Conservation (phyloP, 257 asterid genomes). For the Cordia subcordata region DNA sequence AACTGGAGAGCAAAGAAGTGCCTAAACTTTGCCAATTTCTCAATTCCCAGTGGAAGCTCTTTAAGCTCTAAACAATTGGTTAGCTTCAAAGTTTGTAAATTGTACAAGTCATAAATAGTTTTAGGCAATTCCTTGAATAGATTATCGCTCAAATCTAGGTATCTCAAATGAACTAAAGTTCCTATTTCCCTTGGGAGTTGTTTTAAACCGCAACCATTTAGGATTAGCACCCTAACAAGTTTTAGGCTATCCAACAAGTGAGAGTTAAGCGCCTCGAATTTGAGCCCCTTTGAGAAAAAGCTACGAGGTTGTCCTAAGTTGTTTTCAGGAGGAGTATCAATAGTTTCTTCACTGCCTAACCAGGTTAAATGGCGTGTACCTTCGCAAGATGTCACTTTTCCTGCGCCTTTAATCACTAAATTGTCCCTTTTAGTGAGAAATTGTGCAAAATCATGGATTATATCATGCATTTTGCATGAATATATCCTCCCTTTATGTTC, state of each 20-base stretch:
- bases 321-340: neutral
- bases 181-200: neutral
- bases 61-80: constrained; percentile 12
- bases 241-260: neutral
- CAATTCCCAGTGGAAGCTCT: constrained; percentile 20
- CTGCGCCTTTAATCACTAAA: neutral
- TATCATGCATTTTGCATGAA: constrained; percentile 15
- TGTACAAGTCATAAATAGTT: constrained; percentile 15
- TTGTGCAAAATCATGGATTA: constrained; percentile 16
- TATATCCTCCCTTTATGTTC: neutral
- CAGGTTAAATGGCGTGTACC: neutral
- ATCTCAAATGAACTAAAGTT: constrained; percentile 18
- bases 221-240: constrained; percentile 12
- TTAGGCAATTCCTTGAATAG: constrained; percentile 4
- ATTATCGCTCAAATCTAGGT: constrained; percentile 18
- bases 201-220: neutral
- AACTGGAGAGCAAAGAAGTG: constrained; percentile 5
- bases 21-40: constrained; percentile 15
- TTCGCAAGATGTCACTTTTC: neutral
- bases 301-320: no score
- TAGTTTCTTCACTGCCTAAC: neutral
- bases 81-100: constrained; percentile 24
- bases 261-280: neutral
- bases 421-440: constrained; percentile 10
- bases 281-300: no score